Evolutionary conservation across 2,329 filamentous ascomycete species (phyloP), one percentile per base, ranked within the genome.

Genomic region (Fusarium sp.): DNA sequence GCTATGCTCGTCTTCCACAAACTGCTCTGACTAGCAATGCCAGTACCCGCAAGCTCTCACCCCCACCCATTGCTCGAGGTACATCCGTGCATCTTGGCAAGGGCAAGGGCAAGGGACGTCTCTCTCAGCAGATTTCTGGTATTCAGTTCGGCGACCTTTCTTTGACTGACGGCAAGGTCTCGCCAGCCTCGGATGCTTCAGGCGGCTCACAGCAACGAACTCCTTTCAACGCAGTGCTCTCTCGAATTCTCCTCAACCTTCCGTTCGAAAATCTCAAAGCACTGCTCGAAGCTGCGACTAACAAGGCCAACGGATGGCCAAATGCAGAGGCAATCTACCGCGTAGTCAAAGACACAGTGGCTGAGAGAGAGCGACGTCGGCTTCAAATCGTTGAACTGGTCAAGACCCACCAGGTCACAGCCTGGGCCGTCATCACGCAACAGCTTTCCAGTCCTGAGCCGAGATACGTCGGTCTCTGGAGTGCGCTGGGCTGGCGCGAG

Each of bases 61-160:
- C 75, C 24, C 76, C 76, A 14, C 73, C 77, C 8, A 83, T 83
- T 64, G 83, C 83, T 41, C 80, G 81, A 65, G 84, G 81, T 54
- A 81, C 83, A 13, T 80, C 80, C 6, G 79, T 82, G 26, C 81
- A 82, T 44, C 75, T 83, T 28, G 81, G 80, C 51, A 35, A 35
- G 32, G 32, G 32, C 32, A 80, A 77, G 56, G 81, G 80, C 51
- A 80, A 77, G 57, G 79, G 78, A 13, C 85, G 82, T 59, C 81
- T 89, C 57, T 86, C 87, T 54, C 82, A 82, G 44, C 88, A 90
- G 32, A 83, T 93, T 17, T 88, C 87, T 69, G 87, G 86, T 70
- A 93, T 94, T 59, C 89, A 90, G 69, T 94, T 94, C 77, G 92
- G 92, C n/a, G 91, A 94, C 73, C 83, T 92, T 26, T 84, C 89